Percentiles rank a stretch among this genome's conserved stretches.
phyloP scores from a whole-genome alignment of 441 rosid species.

The Breynia disticha region DNA sequence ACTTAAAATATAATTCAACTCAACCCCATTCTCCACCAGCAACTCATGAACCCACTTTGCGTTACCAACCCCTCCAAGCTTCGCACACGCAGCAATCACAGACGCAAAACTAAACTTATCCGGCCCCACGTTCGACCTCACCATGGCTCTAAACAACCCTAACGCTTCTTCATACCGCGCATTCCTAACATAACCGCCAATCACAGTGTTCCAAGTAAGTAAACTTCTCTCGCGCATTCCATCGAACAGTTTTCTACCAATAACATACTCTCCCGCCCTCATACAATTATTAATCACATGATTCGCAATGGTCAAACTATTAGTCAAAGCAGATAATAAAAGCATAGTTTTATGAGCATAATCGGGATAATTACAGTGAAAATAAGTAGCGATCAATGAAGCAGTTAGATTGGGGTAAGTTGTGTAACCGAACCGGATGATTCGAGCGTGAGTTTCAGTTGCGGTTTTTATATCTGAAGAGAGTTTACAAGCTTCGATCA shows the following conservation, averaged over 20 bases:
- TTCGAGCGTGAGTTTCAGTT: conserved; percentile 40
- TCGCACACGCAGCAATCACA: conserved; percentile 44
- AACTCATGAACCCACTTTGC: conserved; percentile 56
- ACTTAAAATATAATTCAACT: conserved; percentile 44
- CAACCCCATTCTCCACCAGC: conserved; percentile 36
- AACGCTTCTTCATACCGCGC: conserved; percentile 34
- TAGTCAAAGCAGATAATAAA: conserved; percentile 25
- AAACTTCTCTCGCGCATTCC: conserved; percentile 56
- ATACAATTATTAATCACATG: conserved; percentile 39
- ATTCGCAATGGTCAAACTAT: conserved; percentile 34
- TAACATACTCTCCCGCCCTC: conserved; percentile 31
- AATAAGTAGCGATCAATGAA: conserved; percentile 41
- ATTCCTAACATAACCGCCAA: conserved; percentile 49
- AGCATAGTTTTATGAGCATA: conserved; percentile 32
- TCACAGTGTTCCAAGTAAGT: conserved; percentile 78
- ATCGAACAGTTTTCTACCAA: conserved; percentile 42
- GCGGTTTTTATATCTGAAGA: conserved; percentile 33
- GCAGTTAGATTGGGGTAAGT: conserved; percentile 44
- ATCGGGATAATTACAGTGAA: conserved; percentile 26
- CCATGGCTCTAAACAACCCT: conserved; percentile 42
- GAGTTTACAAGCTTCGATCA: conserved; percentile 40
- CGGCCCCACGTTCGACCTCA: conserved; percentile 23
- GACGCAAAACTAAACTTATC: conserved; percentile 57
- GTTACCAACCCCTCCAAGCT: conserved; percentile 46
- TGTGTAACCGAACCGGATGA: conserved; percentile 48